Evolutionary conservation across 768 basidiomycete genomes (phyloP).

Genomic region (Mycena floridula): DNA sequence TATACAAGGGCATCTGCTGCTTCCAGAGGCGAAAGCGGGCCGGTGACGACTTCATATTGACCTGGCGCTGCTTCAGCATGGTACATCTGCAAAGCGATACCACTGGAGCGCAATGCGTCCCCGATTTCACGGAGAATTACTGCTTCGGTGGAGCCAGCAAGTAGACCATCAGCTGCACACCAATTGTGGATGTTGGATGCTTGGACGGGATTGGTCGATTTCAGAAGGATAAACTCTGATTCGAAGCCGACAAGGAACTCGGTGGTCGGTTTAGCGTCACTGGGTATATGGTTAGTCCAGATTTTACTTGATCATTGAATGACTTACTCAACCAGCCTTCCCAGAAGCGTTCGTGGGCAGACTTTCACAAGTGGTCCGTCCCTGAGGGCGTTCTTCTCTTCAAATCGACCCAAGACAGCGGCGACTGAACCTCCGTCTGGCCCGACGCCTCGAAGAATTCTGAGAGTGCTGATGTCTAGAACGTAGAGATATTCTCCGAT

Average conservation of each 20-base stretch:
- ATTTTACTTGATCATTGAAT: not conserved
- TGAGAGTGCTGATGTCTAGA: constrained; percentile 31
- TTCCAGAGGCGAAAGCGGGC: constrained; percentile 57
- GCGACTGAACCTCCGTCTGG: constrained; percentile 36
- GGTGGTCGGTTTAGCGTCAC: constrained; percentile 12
- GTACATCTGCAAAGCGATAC: constrained; percentile 61
- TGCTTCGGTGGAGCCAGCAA: constrained; percentile 40
- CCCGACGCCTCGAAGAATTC: constrained; percentile 17
- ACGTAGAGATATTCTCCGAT: constrained; percentile 36
- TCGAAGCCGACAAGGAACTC: constrained; percentile 65
- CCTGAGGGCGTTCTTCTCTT: constrained; percentile 26
- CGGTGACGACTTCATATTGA: constrained; percentile 69
- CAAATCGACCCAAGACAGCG: constrained; percentile 41
- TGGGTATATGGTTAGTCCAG: not conserved
- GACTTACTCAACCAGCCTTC: constrained; percentile 29
- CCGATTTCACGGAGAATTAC: constrained; percentile 54
- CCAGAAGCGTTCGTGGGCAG: constrained; percentile 37
- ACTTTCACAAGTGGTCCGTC: constrained; percentile 16
- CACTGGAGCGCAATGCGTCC: constrained; percentile 36
- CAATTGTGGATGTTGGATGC: constrained; percentile 44
- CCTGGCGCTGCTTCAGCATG: constrained; percentile 69
- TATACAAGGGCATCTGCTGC: constrained; percentile 63
- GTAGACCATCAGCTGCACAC: constrained; percentile 32
- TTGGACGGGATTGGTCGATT: constrained; percentile 37
- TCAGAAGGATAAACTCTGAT: constrained; percentile 63